Percentiles rank a stretch among this genome's conserved stretches.
These are phyloP conservation scores for Blastobotrys aristatus DNA, from an alignment of 1,139 yeast genomes.

Conservation along the genomic window DNA sequence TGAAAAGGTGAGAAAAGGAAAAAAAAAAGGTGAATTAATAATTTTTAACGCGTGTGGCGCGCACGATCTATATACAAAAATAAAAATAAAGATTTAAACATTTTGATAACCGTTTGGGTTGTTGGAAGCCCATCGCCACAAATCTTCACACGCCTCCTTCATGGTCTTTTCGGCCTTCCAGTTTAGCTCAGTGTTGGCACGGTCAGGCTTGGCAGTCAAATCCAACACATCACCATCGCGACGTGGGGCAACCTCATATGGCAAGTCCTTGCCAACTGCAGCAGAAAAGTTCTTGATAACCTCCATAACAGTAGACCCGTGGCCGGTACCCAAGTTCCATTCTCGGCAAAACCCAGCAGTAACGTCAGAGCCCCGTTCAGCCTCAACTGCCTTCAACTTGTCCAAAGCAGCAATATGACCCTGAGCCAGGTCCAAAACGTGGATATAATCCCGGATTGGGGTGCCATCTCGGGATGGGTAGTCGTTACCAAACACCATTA, in stretches of 20 bases:
- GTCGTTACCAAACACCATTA: slow-evolving; percentile 63
- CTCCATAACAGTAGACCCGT: slow-evolving; percentile 72
- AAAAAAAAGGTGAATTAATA: background rate
- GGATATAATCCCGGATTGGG: slow-evolving; percentile 77
- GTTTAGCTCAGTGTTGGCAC: slow-evolving; percentile 60
- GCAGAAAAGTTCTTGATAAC: slow-evolving; percentile 61
- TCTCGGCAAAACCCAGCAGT: slow-evolving; percentile 56
- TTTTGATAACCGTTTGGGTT: slow-evolving; percentile 61
- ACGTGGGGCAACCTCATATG: slow-evolving; percentile 60
- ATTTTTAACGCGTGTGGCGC: background rate
- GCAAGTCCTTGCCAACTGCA: slow-evolving; percentile 63
- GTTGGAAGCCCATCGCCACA: slow-evolving; percentile 73
- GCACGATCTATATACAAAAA: background rate
- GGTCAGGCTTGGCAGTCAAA: slow-evolving; percentile 63
- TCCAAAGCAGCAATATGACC: slow-evolving; percentile 73
- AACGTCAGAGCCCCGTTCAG: slow-evolving; percentile 22
- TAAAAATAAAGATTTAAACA: background rate
- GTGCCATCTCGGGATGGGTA: slow-evolving; percentile 72
- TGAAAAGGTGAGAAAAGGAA: background rate
- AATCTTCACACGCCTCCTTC: slow-evolving; percentile 63
- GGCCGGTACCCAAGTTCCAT: slow-evolving; percentile 83
- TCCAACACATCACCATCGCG: slow-evolving; percentile 77
- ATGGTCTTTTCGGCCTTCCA: slow-evolving; percentile 60
- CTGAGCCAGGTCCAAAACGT: slow-evolving; percentile 75
- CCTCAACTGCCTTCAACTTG: slow-evolving; percentile 44